phyloP scores from a whole-genome alignment of 2,329 filamentous ascomycete species.

The Chrysoporthe deuterocubensis region DNA sequence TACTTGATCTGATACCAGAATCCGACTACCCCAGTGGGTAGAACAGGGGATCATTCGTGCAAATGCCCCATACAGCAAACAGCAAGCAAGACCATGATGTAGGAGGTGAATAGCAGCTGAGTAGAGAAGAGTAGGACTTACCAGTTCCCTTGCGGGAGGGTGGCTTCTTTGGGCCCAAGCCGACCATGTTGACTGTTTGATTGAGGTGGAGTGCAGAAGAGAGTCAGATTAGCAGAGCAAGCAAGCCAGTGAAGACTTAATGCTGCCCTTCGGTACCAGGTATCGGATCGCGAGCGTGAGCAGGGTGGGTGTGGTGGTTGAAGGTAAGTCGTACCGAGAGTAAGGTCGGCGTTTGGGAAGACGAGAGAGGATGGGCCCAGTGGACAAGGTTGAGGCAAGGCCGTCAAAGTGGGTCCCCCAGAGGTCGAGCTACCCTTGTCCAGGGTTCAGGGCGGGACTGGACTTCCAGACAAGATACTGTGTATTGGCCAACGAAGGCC shows the following conservation, averaged over 20 bases:
- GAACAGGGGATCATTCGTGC: too few species aligned
- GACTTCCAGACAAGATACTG: background rate
- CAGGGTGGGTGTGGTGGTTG: background rate
- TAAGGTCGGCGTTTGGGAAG: slow-evolving; percentile 2
- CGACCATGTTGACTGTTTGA: slow-evolving; percentile 57
- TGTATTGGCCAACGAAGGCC: too few species aligned
- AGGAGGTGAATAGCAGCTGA: background rate
- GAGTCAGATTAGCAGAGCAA: background rate
- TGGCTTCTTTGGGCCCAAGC: slow-evolving; percentile 64
- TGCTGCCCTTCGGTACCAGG: background rate
- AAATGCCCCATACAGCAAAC: background rate
- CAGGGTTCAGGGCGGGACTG: background rate
- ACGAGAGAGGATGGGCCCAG: slow-evolving; percentile 10
- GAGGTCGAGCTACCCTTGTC: slow-evolving; percentile 4
- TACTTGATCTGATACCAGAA: background rate
- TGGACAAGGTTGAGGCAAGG: background rate
- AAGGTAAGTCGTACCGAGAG: background rate
- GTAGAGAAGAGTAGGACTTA: slow-evolving; percentile 33
- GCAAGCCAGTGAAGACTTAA: background rate
- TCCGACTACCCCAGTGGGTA: background rate
- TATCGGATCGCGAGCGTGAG: background rate
- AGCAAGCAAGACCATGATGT: slow-evolving; percentile 9
- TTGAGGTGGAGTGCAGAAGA: background rate
- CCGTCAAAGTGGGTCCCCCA: slow-evolving; percentile 17
- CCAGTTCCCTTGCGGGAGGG: slow-evolving; percentile 59